These are phyloP conservation scores for Kitagawia praeruptora DNA, from an alignment of 129 eudicot genomes.

Conservation along the genomic window DNA sequence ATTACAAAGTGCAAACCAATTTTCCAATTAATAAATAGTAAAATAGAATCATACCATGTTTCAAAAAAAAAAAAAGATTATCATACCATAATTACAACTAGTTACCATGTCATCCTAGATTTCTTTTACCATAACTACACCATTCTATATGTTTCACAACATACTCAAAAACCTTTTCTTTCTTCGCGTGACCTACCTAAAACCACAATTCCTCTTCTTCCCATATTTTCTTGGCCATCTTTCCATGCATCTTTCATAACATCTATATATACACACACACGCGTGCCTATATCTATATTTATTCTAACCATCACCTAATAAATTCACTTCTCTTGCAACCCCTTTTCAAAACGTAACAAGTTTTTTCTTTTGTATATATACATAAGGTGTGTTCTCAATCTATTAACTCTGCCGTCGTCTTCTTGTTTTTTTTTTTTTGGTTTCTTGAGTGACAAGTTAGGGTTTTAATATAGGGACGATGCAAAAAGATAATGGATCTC, in stretches of 20 bases:
- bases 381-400: not conserved
- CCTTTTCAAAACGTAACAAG: constrained; percentile 14
- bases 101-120: not conserved
- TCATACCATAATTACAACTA: not conserved
- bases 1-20: too few species aligned
- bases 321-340: not conserved
- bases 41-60: not conserved
- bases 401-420: not conserved
- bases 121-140: not conserved
- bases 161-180: not conserved
- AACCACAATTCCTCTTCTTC: not conserved
- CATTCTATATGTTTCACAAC: not conserved
- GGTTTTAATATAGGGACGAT: not conserved
- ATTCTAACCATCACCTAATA: too few species aligned
- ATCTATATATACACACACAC: not conserved
- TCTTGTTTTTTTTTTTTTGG: not conserved
- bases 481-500: constrained; percentile 32
- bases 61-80: too few species aligned
- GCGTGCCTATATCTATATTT: not conserved
- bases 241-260: not conserved
- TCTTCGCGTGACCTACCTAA: constrained; percentile 6
- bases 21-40: too few species aligned
- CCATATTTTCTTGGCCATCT: not conserved
- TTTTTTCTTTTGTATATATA: not conserved
- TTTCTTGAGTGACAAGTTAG: not conserved